Percentiles rank a stretch among this genome's conserved stretches.
phyloP scores from a whole-genome alignment of 2,329 filamentous ascomycete species.

The Penicillium aurantiogriseum region DNA sequence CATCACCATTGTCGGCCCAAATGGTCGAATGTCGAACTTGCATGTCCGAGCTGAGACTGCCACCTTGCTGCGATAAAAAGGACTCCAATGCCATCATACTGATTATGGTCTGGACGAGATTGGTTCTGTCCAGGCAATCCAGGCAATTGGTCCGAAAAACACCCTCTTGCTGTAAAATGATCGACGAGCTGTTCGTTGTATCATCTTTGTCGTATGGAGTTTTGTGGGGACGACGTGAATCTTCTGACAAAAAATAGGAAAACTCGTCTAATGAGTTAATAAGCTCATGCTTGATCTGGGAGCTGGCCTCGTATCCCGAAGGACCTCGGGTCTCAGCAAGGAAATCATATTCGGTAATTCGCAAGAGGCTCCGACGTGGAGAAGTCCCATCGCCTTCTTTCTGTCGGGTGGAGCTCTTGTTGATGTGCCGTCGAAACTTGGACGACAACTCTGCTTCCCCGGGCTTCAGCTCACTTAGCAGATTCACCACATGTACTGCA shows the following conservation, averaged over 20 bases:
- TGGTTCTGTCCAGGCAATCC: conserved; percentile 93
- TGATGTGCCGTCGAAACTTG: conserved; percentile 75
- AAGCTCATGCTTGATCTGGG: conserved; percentile 75
- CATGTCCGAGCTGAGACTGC: conserved; percentile 72
- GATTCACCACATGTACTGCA: conserved; percentile 86
- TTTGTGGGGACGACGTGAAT: conserved; percentile 54
- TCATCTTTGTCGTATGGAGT: conserved; percentile 42
- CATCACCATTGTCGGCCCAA: conserved; percentile 97
- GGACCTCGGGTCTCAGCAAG: conserved; percentile 89
- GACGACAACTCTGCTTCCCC: conserved; percentile 81
- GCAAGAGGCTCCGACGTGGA: conserved; percentile 70
- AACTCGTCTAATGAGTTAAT: conserved; percentile 79
- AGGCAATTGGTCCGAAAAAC: conserved; percentile 94
- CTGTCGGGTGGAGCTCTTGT: conserved; percentile 68
- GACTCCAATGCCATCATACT: conserved; percentile 88
- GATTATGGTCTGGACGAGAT: conserved; percentile 92
- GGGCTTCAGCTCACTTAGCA: conserved; percentile 85
- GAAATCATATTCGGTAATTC: conserved; percentile 89
- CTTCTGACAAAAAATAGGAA: conserved; percentile 85
- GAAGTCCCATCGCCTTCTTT: conserved; percentile 51
- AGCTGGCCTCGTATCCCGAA: conserved; percentile 86
- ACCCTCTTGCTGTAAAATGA: conserved; percentile 88
- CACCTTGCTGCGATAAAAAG: conserved; percentile 72
- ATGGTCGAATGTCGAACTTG: conserved; percentile 89
- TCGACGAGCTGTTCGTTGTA: conserved; percentile 50